A percentile compares a stretch with the other conserved stretches of the same genome.
phyloP scores from a whole-genome alignment of 2,329 filamentous ascomycete species.

The Cytospora schulzeri region DNA sequence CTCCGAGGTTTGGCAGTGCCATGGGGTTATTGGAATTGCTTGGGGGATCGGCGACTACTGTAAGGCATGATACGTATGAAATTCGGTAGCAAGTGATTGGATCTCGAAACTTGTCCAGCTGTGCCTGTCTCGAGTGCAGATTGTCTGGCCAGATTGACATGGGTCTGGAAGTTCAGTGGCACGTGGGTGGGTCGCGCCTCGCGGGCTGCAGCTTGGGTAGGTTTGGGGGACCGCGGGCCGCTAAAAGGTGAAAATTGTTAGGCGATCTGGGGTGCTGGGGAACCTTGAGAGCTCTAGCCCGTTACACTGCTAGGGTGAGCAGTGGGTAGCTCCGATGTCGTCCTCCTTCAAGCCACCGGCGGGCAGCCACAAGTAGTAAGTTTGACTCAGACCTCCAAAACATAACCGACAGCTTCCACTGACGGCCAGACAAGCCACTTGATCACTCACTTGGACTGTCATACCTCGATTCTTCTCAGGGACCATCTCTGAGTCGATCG shows the following conservation, averaged over 20 bases:
- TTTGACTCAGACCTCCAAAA: slow-evolving; percentile 25
- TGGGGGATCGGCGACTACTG: slow-evolving; percentile 2
- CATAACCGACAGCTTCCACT: slow-evolving; percentile 4
- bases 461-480: slow-evolving; percentile 23
- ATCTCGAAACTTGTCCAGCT: slow-evolving; percentile 1
- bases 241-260: slow-evolving; percentile 8
- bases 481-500: slow-evolving; percentile 24
- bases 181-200: background rate
- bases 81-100: background rate
- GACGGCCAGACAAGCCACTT: slow-evolving; percentile 11
- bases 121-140: slow-evolving; percentile 9
- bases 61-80: slow-evolving; percentile 10
- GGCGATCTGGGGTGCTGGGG: slow-evolving; percentile 15
- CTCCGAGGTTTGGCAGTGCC: slow-evolving; percentile 14
- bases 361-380: background rate
- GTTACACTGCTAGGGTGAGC: background rate
- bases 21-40: slow-evolving; percentile 20
- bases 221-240: background rate
- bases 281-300: background rate
- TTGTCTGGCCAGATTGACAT: slow-evolving; percentile 15
- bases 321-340: slow-evolving; percentile 19
- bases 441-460: slow-evolving; percentile 17
- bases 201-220: background rate
- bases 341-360: slow-evolving; percentile 5
- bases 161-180: background rate